A percentile compares a stretch with the other conserved stretches of the same genome.
Conservation (phyloP, 305 asterid genomes). For the Euphrasia arctica region DNA sequence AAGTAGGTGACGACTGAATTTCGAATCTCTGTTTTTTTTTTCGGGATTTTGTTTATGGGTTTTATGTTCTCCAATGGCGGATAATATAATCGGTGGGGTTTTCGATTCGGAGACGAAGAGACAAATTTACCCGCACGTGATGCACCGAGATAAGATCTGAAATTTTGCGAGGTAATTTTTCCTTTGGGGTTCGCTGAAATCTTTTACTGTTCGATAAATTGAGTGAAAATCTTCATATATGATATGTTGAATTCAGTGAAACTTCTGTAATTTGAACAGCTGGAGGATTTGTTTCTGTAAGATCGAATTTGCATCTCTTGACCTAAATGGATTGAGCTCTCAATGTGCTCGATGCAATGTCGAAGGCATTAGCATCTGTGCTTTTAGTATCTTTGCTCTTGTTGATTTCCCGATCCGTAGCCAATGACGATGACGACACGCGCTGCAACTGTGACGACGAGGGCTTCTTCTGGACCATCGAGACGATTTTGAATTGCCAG, state of each 20-base stretch:
- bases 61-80: slow-evolving; percentile 26
- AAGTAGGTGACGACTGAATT: background rate
- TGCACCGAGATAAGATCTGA: slow-evolving; percentile 52
- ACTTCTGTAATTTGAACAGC: background rate
- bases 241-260: background rate
- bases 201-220: background rate
- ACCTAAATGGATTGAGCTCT: slow-evolving; percentile 34
- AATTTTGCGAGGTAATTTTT: slow-evolving; percentile 35
- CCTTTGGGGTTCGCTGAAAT: slow-evolving; percentile 13
- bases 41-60: background rate
- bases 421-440: slow-evolving; percentile 45
- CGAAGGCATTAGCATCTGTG: slow-evolving; percentile 46
- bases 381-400: slow-evolving; percentile 41
- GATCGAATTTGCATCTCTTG: too few relatives aligned
- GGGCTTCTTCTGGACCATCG: slow-evolving; percentile 76
- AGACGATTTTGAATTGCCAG: slow-evolving; percentile 72
- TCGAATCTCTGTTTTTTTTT: background rate
- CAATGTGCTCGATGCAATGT: slow-evolving; percentile 50
- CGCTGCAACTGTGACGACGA: slow-evolving; percentile 88
- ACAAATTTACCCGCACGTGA: slow-evolving; percentile 35
- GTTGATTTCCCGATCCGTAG: slow-evolving; percentile 34
- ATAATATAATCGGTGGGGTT: slow-evolving; percentile 44
- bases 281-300: too few relatives aligned
- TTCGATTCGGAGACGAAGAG: slow-evolving; percentile 14
- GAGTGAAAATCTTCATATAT: background rate